Evolutionary conservation across 1,139 yeast genomes (phyloP).

Genomic region (Blastobotrys persicus): DNA sequence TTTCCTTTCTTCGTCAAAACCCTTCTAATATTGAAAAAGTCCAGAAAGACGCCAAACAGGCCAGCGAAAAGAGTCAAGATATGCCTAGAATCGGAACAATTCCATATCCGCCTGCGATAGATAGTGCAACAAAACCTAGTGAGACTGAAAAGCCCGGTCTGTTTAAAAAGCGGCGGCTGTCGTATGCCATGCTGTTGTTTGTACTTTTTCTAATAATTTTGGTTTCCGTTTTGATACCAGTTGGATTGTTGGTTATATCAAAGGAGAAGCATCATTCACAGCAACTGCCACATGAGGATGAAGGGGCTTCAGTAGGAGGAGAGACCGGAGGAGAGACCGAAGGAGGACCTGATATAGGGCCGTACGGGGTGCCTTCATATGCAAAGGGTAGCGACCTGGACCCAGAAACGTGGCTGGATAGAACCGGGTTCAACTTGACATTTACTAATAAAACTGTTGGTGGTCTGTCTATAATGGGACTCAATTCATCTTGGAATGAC

Average conservation of each 20-base stretch:
- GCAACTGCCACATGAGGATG: background rate
- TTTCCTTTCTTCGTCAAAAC: background rate
- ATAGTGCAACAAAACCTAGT: background rate
- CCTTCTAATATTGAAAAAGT: background rate
- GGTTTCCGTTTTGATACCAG: constrained; percentile 34
- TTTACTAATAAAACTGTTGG: constrained; percentile 38
- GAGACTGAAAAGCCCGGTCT: background rate
- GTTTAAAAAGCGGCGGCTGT: background rate
- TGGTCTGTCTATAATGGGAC: constrained; percentile 39
- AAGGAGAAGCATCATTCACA: constrained; percentile 8
- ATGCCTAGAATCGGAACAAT: background rate
- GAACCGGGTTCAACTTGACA: constrained; percentile 38
- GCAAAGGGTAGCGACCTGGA: constrained; percentile 34
- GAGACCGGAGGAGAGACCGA: background rate
- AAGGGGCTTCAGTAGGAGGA: background rate
- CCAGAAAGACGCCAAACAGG: background rate
- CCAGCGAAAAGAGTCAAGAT: background rate
- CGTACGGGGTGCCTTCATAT: constrained; percentile 24
- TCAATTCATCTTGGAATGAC: constrained; percentile 36
- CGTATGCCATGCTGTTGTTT: background rate
- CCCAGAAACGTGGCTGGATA: constrained; percentile 37
- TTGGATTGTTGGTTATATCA: constrained; percentile 33
- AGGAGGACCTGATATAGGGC: background rate
- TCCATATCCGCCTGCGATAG: background rate
- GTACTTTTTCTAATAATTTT: constrained; percentile 21